Base-by-base conservation (phyloP, 805 yeast genomes). In the Kluyveromyces starmeri region DNA sequence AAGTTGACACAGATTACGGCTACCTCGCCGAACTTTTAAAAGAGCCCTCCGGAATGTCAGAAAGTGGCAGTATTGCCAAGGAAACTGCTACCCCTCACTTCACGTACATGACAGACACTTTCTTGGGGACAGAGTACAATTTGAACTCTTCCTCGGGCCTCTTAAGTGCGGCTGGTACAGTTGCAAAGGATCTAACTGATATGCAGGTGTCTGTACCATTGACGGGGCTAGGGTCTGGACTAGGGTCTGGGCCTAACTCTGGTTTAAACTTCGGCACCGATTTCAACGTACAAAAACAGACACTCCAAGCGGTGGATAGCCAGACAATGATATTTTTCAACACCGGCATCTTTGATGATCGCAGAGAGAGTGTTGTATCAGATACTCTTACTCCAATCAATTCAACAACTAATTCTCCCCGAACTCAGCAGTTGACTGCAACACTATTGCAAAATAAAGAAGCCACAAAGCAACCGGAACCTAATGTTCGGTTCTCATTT, bases 351-450 rank as follows among this genome's bases (percentile, higher is more conserved):
- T 20, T 20, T 12, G 25, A 20, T 3, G 33, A 19, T 9, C 11
- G 33, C 8, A 30, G 33, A 18, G 13, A 7, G 15, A 30, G 33
- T 18, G 20, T 20, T 3, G 26, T 30, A 13, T 30, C 33, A 11
- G 33, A 30, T 21, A 30, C 33, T 6, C 14, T 30, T 8, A 30
- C 33, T 11, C 33, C 33, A 5, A 21, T 30, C n/a, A 21, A 13
- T 20, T 30, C 33, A 9, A 30, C 13, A 17, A 30, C 26, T 9
- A 30, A 21, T 15, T 30, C 33, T 4, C 33, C 33, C 5, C 14
- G 31, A 11, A 28, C 23, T 18, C 17, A 15, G 4, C 12, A 12
- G 3, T 6, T 23, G 14, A 6, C 5, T 10, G 5, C 11, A 6
- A 23, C 7, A n/a, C 11, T n/a, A 6, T 5, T 7, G 11, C 11